phyloP scores from a whole-genome alignment of 202 grass and related monocot species.

The Musa balbisiana region DNA sequence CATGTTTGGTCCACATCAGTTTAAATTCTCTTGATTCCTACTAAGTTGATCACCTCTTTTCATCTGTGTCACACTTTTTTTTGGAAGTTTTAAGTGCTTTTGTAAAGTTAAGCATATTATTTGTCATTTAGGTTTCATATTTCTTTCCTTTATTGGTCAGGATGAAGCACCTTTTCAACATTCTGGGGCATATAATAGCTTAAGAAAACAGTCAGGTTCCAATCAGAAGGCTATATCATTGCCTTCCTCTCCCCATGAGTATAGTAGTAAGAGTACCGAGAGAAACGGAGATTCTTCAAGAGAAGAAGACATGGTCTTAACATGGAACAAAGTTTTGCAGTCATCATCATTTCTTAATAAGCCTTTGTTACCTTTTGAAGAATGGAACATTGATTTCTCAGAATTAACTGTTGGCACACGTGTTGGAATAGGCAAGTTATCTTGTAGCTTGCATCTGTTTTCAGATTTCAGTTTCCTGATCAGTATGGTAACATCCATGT shows the following conservation, averaged over 20 bases:
- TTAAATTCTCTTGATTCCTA: background rate
- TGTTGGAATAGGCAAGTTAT: slow-evolving; percentile 84
- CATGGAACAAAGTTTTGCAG: slow-evolving; percentile 82
- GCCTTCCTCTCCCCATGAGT: slow-evolving; percentile 84
- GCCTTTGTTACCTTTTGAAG: slow-evolving; percentile 85
- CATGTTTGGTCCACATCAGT: background rate
- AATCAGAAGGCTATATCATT: slow-evolving; percentile 79
- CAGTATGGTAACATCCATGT: background rate
- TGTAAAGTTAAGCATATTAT: background rate
- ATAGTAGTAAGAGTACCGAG: slow-evolving; percentile 39
- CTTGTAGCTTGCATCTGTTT: background rate
- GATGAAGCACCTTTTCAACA: slow-evolving; percentile 32
- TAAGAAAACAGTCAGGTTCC: slow-evolving; percentile 48
- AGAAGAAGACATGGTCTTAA: slow-evolving; percentile 56
- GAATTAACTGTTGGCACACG: slow-evolving; percentile 92
- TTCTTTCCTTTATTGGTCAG: slow-evolving; percentile 17
- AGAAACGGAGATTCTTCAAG: slow-evolving; percentile 51
- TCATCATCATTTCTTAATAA: slow-evolving; percentile 78
- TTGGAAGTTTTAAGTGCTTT: background rate
- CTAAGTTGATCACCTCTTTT: background rate
- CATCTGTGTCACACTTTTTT: background rate
- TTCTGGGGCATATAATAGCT: slow-evolving; percentile 35
- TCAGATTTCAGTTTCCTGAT: background rate
- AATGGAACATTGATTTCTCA: slow-evolving; percentile 88
- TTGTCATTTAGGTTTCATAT: background rate